phyloP scores from a whole-genome alignment of 2,329 filamentous ascomycete species.

The Pseudogymnoascus sp. region DNA sequence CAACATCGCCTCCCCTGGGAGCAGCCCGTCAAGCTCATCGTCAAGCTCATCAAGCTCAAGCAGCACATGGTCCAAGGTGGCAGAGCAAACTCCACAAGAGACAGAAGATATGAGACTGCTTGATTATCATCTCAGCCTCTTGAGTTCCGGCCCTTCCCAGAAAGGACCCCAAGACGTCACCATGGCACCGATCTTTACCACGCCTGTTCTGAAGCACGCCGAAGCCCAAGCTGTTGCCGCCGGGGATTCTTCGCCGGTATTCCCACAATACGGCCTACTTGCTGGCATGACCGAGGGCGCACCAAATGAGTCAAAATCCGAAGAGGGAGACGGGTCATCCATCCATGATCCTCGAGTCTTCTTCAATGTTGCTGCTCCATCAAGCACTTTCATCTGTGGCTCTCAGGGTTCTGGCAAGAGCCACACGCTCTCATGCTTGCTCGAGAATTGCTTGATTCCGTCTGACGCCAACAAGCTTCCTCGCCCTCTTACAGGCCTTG shows the following conservation, averaged over 20 bases:
- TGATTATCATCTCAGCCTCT: not conserved
- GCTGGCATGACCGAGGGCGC: constrained; percentile 15
- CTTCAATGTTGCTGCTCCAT: constrained; percentile 47
- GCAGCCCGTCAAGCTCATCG: not conserved
- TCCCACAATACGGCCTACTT: constrained; percentile 23
- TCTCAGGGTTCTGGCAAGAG: constrained; percentile 56
- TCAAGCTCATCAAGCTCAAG: not conserved
- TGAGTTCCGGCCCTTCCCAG: not conserved
- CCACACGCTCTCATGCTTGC: constrained; percentile 49
- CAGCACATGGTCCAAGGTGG: not conserved
- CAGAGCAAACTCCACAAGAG: not conserved
- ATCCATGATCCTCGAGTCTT: constrained; percentile 30
- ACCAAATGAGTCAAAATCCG: not conserved
- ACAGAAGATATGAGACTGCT: not conserved
- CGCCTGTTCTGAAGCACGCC: constrained; percentile 15
- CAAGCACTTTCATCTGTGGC: constrained; percentile 54
- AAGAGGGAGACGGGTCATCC: not conserved
- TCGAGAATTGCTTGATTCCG: constrained; percentile 39
- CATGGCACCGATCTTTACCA: constrained; percentile 19
- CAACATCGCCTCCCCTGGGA: not conserved
- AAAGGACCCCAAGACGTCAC: constrained; percentile 8
- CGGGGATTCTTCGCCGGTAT: not conserved
- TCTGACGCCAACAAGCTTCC: constrained; percentile 35
- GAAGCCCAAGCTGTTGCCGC: not conserved
- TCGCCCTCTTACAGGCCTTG: constrained; percentile 42